Conservation (phyloP, 306 rosid genomes). For the Cicer cuneatum region DNA sequence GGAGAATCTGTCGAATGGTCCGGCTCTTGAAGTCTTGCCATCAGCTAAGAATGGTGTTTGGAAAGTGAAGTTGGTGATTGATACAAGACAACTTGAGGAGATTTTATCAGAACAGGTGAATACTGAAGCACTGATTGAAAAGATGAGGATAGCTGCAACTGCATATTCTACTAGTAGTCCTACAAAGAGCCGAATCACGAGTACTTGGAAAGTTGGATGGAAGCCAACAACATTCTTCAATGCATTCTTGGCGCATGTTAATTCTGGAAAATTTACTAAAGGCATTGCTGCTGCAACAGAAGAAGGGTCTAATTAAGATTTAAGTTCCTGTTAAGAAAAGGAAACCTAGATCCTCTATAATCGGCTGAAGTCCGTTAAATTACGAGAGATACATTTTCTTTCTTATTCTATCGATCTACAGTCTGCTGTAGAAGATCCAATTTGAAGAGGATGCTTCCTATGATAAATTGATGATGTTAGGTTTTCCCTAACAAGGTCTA, state of each 20-base stretch:
- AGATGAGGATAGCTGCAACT: slow-evolving; percentile 71
- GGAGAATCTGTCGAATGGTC: slow-evolving; percentile 51
- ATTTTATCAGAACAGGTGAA: slow-evolving; percentile 69
- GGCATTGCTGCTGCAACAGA: background rate
- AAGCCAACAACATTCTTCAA: slow-evolving; percentile 49
- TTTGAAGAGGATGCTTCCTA: slow-evolving; percentile 22
- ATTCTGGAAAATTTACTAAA: slow-evolving; percentile 15
- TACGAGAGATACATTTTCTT: too few relatives aligned
- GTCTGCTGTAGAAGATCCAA: too few relatives aligned
- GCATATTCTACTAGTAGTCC: slow-evolving; percentile 49
- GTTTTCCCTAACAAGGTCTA: slow-evolving; percentile 32
- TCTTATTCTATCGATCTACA: too few relatives aligned
- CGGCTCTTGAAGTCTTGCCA: slow-evolving; percentile 65
- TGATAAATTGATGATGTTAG: slow-evolving; percentile 28
- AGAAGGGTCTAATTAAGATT: slow-evolving; percentile 13
- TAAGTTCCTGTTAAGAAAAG: slow-evolving; percentile 26
- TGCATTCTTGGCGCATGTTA: slow-evolving; percentile 18
- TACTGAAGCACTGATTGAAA: slow-evolving; percentile 69
- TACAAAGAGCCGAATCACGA: slow-evolving; percentile 50
- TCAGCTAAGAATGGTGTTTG: slow-evolving; percentile 64
- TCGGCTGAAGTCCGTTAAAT: too few relatives aligned
- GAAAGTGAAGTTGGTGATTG: slow-evolving; percentile 70
- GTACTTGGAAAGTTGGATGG: slow-evolving; percentile 53
- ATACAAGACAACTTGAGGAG: slow-evolving; percentile 63
- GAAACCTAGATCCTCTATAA: too few relatives aligned